Evolutionary conservation across 306 rosid species (phyloP).

Genomic region (Pyrus communis): DNA sequence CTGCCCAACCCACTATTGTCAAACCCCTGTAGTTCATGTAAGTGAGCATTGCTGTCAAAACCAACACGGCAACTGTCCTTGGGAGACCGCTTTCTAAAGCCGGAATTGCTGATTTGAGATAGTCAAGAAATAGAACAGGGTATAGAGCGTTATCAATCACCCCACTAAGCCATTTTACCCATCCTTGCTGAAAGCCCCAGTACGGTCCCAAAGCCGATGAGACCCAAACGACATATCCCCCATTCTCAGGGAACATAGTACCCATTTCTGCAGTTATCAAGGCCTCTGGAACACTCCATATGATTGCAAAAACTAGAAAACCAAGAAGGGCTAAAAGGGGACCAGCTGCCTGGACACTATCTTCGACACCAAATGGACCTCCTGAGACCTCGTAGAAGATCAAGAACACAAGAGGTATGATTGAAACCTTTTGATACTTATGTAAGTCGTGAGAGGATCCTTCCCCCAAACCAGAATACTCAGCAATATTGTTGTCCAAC

Average conservation of each 20-base stretch:
- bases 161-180: conserved; percentile 72
- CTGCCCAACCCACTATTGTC: conserved; percentile 58
- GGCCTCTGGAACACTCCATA: conserved; percentile 72
- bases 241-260: conserved; percentile 63
- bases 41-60: conserved; percentile 41
- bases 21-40: conserved; percentile 61
- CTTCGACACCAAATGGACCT: conserved; percentile 64
- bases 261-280: conserved; percentile 63
- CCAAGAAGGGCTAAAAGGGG: conserved; percentile 52
- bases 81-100: conserved; percentile 42
- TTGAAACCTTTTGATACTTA: conserved; percentile 4
- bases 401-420: conserved; percentile 37
- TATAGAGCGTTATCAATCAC: conserved; percentile 64
- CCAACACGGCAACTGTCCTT: conserved; percentile 31
- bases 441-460: not conserved
- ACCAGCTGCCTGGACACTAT: conserved; percentile 55
- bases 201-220: conserved; percentile 60
- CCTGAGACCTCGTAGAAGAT: conserved; percentile 70
- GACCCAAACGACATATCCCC: conserved; percentile 69
- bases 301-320: conserved; percentile 40
- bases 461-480: conserved; percentile 2
- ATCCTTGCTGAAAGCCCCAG: conserved; percentile 69
- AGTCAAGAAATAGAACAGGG: conserved; percentile 56
- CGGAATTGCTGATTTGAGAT: conserved; percentile 50
- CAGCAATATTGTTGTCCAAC: conserved; percentile 1